Conservation (phyloP, 1,284 basidiomycete species). For the Cutaneotrichosporon cavernicola region DNA sequence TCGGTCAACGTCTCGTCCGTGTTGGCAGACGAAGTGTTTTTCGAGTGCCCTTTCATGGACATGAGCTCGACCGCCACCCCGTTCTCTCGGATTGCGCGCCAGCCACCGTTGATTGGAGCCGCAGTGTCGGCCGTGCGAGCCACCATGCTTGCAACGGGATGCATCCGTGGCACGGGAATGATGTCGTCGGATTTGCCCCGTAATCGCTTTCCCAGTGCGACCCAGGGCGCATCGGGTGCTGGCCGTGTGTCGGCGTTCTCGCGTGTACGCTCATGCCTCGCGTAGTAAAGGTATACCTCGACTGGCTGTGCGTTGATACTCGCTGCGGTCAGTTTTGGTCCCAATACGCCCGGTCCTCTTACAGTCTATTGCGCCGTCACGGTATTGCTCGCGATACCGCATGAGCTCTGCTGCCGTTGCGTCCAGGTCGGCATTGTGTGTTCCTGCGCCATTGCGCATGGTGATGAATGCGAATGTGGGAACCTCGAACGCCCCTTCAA, state of each 20-base stretch:
- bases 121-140: neutral
- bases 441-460: neutral
- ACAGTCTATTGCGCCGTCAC: constrained; percentile 1
- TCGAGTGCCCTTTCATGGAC: neutral
- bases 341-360: neutral
- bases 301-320: constrained; percentile 19
- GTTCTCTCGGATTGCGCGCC: neutral
- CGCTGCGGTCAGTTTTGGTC: neutral
- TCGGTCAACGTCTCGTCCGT: neutral
- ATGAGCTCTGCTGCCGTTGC: neutral
- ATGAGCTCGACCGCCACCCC: neutral
- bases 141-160: neutral
- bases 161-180: neutral
- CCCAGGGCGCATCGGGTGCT: constrained; percentile 24
- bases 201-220: constrained; percentile 9
- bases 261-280: constrained; percentile 14
- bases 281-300: constrained; percentile 23
- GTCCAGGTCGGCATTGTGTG: neutral
- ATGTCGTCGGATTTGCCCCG: constrained; percentile 8
- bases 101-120: neutral
- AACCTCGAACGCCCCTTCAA: neutral
- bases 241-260: constrained; percentile 19
- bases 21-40: neutral
- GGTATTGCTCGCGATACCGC: constrained; percentile 1
- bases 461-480: neutral